Conservation (phyloP, 495 filamentous ascomycete species). For the Neurospora africana region DNA sequence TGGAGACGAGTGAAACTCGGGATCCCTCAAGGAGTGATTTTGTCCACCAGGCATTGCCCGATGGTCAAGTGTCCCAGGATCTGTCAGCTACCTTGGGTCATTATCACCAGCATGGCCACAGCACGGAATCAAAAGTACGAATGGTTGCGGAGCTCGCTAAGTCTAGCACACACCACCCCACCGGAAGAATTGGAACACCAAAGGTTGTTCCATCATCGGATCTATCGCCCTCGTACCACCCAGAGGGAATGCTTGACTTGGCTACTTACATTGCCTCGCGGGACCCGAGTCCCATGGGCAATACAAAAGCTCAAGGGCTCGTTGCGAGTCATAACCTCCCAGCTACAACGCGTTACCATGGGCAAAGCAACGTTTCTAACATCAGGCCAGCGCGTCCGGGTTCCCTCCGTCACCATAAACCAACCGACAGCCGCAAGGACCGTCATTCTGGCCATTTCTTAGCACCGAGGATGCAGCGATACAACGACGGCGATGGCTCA, state of each 20-base stretch:
- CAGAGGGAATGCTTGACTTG: not conserved
- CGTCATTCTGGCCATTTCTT: not conserved
- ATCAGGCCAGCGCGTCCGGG: not conserved
- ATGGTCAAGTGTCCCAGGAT: not conserved
- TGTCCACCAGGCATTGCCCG: not conserved
- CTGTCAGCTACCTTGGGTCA: not conserved
- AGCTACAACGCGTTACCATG: not conserved
- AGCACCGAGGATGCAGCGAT: conserved; percentile 4
- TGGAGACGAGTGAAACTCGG: not conserved
- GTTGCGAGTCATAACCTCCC: not conserved
- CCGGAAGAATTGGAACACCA: conserved; percentile 1
- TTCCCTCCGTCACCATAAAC: not conserved
- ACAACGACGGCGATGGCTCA: not conserved
- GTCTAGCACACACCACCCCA: not conserved
- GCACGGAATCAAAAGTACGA: conserved; percentile 22
- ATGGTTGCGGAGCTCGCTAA: conserved; percentile 11
- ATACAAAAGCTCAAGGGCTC: not conserved
- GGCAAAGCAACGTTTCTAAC: conserved; percentile 5
- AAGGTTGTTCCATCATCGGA: conserved; percentile 6
- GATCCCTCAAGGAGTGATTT: not conserved
- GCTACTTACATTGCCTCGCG: not conserved
- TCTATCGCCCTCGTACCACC: conserved; percentile 6
- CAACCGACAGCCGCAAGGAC: not conserved
- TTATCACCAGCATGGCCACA: conserved; percentile 21
- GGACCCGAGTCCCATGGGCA: not conserved